Conservation (phyloP, 1,284 basidiomycete genomes). For the Ceratorhiza oryzae-sativae region DNA sequence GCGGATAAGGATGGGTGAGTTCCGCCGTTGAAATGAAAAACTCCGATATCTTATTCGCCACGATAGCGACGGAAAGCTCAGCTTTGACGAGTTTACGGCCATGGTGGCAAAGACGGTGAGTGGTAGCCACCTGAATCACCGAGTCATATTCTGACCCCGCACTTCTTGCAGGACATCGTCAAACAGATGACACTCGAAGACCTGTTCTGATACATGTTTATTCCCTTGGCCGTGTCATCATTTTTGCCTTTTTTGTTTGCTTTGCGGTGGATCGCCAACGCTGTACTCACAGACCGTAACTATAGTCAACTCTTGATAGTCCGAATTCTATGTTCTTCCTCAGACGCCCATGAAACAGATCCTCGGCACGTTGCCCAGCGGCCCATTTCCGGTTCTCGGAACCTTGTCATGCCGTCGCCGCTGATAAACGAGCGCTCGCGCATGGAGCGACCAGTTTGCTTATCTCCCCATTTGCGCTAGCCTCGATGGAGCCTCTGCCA, state of each 20-base stretch:
- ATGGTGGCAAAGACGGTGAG: conserved; percentile 96
- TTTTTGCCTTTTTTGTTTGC: conserved; percentile 1
- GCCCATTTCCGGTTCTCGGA: neutral
- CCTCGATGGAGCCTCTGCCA: neutral
- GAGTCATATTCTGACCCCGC: neutral
- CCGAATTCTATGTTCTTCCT: neutral
- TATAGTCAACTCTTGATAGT: conserved; percentile 25
- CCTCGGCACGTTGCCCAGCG: neutral
- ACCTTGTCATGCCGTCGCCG: neutral
- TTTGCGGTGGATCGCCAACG: conserved; percentile 1
- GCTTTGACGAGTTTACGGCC: conserved; percentile 94
- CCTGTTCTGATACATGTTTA: conserved; percentile 63
- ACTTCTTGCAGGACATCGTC: conserved; percentile 75
- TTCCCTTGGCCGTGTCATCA: neutral
- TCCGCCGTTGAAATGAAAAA: neutral
- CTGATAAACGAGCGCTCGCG: neutral
- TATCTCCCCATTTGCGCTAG: conserved; percentile 14
- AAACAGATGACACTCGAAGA: conserved; percentile 99
- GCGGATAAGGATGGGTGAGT: conserved; percentile 87
- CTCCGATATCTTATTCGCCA: neutral
- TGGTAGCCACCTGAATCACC: neutral
- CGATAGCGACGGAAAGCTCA: conserved; percentile 89
- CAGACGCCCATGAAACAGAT: neutral
- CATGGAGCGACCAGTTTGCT: neutral
- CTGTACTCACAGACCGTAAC: conserved; percentile 20